A percentile compares a stretch with the other conserved stretches of the same genome.
phyloP scores from a whole-genome alignment of 768 basidiomycete genomes.

The Xerocomus potaroensis region DNA sequence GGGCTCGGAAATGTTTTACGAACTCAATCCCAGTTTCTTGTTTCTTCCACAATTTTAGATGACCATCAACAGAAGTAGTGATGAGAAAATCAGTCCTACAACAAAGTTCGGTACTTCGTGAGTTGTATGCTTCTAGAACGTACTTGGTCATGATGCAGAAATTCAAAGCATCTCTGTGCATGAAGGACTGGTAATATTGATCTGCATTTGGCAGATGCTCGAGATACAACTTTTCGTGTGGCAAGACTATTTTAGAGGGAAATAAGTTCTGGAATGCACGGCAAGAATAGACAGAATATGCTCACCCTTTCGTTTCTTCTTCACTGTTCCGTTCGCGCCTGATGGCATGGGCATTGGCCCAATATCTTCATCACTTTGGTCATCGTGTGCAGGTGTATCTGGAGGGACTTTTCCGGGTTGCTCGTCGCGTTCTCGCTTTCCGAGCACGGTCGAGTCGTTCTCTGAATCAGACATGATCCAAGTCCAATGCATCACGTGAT shows the following conservation, averaged over 20 bases:
- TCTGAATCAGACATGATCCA: slow-evolving; percentile 41
- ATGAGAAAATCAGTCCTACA: slow-evolving; percentile 86
- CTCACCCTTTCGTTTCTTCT: slow-evolving; percentile 85
- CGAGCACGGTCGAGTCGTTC: slow-evolving; percentile 52
- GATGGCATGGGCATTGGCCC: slow-evolving; percentile 82
- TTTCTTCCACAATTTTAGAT: slow-evolving; percentile 99
- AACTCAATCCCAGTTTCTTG: slow-evolving; percentile 95
- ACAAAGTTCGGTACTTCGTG: slow-evolving; percentile 5
- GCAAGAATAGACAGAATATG: slow-evolving; percentile 11
- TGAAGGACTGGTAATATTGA: slow-evolving; percentile 95
- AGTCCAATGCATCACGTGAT: slow-evolving; percentile 7
- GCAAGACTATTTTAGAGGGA: slow-evolving; percentile 59
- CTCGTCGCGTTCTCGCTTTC: slow-evolving; percentile 54
- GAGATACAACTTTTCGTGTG: slow-evolving; percentile 89
- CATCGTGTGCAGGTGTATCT: slow-evolving; percentile 26
- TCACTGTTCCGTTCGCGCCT: slow-evolving; percentile 34
- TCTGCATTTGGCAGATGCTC: slow-evolving; percentile 90
- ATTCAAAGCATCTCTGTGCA: slow-evolving; percentile 93
- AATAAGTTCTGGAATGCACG: slow-evolving; percentile 5
- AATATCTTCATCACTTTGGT: slow-evolving; percentile 70
- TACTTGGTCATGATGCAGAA: slow-evolving; percentile 87
- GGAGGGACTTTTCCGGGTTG: slow-evolving; percentile 11
- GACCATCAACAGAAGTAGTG: slow-evolving; percentile 93
- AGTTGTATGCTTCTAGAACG: slow-evolving; percentile 17
- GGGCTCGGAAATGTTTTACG: slow-evolving; percentile 96